A percentile compares a stretch with the other conserved stretches of the same genome.
phyloP scores from a whole-genome alignment of 495 filamentous ascomycete species.

The Penicillium desertorum region DNA sequence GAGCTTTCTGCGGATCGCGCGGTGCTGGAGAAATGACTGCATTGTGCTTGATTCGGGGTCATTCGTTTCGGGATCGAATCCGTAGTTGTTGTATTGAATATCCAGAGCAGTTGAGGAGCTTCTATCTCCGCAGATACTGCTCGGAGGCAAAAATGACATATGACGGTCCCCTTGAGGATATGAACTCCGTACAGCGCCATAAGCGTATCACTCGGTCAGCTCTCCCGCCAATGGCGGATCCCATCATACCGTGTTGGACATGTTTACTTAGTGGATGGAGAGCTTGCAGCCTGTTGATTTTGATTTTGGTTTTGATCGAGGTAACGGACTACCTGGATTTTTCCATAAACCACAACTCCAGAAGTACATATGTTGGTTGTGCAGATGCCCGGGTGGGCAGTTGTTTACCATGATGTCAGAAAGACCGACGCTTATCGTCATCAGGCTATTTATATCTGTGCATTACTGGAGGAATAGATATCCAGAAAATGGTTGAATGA shows the following conservation, averaged over 20 bases:
- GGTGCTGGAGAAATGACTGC: constrained; percentile 39
- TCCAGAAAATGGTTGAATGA: no score
- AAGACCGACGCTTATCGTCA: constrained; percentile 15
- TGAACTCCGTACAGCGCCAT: constrained; percentile 3
- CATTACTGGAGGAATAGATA: no score
- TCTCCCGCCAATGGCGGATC: constrained; percentile 18
- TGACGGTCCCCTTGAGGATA: constrained; percentile 1
- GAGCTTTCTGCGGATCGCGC: constrained; percentile 36
- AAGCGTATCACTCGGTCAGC: constrained; percentile 9
- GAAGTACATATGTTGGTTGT: neutral
- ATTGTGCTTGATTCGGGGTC: constrained; percentile 18
- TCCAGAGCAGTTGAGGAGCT: neutral
- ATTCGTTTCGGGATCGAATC: neutral
- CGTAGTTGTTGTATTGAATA: neutral
- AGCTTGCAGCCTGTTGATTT: neutral
- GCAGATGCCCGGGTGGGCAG: neutral
- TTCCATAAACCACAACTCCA: neutral
- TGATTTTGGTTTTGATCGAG: neutral
- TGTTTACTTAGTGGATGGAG: neutral
- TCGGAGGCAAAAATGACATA: constrained; percentile 13
- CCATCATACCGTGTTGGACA: neutral
- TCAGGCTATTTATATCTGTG: neutral
- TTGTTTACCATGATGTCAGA: constrained; percentile 24
- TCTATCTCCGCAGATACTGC: neutral
- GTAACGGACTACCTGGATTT: neutral